Percentiles rank a stretch among this genome's conserved stretches.
These are phyloP conservation scores for Cynanchum wilfordii DNA, from an alignment of 257 asterid genomes.

Conservation along the genomic window DNA sequence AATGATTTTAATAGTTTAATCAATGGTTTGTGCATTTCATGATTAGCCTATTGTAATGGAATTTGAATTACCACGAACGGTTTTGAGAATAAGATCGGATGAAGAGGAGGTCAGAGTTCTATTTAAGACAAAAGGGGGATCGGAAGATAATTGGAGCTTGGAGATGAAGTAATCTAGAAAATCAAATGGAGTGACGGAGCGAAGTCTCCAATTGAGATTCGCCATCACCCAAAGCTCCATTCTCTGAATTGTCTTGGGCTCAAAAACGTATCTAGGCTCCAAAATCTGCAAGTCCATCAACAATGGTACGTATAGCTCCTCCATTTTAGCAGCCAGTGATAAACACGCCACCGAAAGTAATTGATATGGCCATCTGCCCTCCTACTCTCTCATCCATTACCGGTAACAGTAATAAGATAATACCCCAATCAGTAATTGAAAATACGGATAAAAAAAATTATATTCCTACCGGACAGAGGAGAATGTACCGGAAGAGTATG, in stretches of 20 bases:
- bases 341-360: constrained; percentile 47
- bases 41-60: no score
- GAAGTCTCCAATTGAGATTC: constrained; percentile 45
- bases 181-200: constrained; percentile 54
- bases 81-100: constrained; percentile 34
- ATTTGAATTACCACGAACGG: constrained; percentile 42
- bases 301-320: constrained; percentile 37
- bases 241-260: constrained; percentile 36
- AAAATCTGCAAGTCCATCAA: constrained; percentile 40
- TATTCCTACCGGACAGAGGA: no score
- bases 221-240: constrained; percentile 52
- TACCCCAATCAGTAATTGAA: background rate
- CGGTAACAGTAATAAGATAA: background rate
- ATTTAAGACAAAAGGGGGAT: constrained; percentile 8
- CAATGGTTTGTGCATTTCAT: background rate
- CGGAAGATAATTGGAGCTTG: constrained; percentile 24
- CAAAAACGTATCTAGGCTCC: constrained; percentile 29
- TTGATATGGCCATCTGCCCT: constrained; percentile 46
- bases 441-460: background rate
- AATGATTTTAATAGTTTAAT: background rate
- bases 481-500: constrained; percentile 67
- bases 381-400: constrained; percentile 12
- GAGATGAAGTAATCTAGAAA: constrained; percentile 44
- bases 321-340: constrained; percentile 57
- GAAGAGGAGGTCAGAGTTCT: constrained; percentile 19